phyloP scores from a whole-genome alignment of 1,139 yeast species.

The Cylindricascospora bacillispora region DNA sequence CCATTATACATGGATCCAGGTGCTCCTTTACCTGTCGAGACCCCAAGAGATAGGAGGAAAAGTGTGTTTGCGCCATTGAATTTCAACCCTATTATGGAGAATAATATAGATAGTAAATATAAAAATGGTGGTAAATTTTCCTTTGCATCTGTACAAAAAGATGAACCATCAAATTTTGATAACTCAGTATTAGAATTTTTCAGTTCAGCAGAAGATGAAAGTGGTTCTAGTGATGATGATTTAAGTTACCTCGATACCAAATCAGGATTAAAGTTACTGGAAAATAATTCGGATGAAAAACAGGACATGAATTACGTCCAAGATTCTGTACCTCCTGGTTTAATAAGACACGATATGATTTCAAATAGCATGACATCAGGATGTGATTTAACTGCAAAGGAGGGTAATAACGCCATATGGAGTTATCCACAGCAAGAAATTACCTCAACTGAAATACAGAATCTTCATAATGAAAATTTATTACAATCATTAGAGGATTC shows the following conservation, averaged over 20 bases:
- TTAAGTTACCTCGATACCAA: not conserved
- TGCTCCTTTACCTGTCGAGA: constrained; percentile 61
- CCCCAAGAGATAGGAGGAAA: constrained; percentile 37
- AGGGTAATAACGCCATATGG: constrained; percentile 18
- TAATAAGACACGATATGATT: constrained; percentile 7
- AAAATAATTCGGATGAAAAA: not conserved
- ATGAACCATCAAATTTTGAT: constrained; percentile 23
- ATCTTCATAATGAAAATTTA: too few relatives aligned
- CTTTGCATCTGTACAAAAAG: constrained; percentile 19
- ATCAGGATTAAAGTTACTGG: too few relatives aligned
- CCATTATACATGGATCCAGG: constrained; percentile 71
- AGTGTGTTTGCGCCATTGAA: constrained; percentile 71
- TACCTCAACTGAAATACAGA: constrained; percentile 1
- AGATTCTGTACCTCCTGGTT: constrained; percentile 10
- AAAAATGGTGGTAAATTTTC: constrained; percentile 79
- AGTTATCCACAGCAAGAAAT: constrained; percentile 13
- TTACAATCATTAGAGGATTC: not conserved
- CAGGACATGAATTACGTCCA: constrained; percentile 3
- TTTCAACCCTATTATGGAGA: constrained; percentile 67
- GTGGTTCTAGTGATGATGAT: constrained; percentile 20
- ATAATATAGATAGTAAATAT: constrained; percentile 69
- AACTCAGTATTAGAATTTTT: constrained; percentile 19
- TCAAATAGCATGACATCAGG: not conserved
- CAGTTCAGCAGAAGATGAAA: constrained; percentile 27
- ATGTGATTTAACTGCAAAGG: constrained; percentile 6